Evolutionary conservation across 2,329 filamentous ascomycete genomes (phyloP), one percentile per base, ranked within the genome.

Genomic region (Xylaria sp.): DNA sequence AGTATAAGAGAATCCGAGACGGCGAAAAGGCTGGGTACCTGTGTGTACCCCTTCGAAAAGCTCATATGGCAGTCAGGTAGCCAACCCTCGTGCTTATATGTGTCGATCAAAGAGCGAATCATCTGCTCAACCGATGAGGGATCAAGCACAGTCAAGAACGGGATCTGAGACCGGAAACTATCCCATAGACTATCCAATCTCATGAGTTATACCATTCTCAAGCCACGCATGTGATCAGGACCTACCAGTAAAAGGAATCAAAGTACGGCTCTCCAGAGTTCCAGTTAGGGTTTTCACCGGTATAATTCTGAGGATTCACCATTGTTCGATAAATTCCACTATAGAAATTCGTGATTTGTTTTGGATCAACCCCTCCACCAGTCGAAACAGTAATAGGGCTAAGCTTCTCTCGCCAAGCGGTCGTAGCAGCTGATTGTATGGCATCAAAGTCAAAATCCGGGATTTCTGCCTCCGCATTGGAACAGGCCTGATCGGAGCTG

Each of bases 271-370:
- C 90, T 1, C 81, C 81, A 48, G 86, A 89, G 1, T 85, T 72
- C 89, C 90, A 93, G 0, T 89, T 76, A 2, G 89, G 89, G 63
- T 93, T 93, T 76, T 93, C 91, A 0, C 89, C 89, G 0, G 91
- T 92, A 72, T 92, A 92, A 73, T 93, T 91, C 73, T 93, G 90
- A 2, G 91, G 91, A 60, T 87, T 90, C 68, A 93, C 87, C 85
- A 92, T 87, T 3, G 88, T 85, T n/a, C 90, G 83, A 75, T 93
- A 93, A n/a, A 89, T 83, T 2, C 90, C 90, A 50, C 88, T 91
- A 83, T 90, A 93, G 72, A 93, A 91, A 20, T 87, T 86, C n/a
- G 78, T 87, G 66, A 90, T 81, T 1, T 90, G 75, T 0, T 86
- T 84, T 9, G 81, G 75, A 65, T 86, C 83, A 1, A 89, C 87